A percentile compares a stretch with the other conserved stretches of the same genome.
These are phyloP conservation scores for Pichia sp. DNA, from an alignment of 1,139 yeast species.

Conservation along the genomic window DNA sequence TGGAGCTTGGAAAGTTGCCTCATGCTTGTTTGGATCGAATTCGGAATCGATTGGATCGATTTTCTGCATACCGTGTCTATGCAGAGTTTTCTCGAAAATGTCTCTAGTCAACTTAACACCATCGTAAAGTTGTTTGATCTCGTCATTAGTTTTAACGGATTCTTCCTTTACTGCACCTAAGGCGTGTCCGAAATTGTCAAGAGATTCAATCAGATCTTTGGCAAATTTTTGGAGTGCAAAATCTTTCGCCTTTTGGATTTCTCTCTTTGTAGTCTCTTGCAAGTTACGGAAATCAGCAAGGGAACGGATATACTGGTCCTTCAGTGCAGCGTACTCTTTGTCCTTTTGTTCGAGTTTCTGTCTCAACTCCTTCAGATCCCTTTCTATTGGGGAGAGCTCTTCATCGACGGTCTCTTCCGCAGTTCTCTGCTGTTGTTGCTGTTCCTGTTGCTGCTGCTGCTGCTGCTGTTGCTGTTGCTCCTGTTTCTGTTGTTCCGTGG, in stretches of 20 bases:
- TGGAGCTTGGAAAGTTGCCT: constrained; percentile 85
- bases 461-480: constrained; percentile 6
- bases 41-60: constrained; percentile 77
- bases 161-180: constrained; percentile 70
- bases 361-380: constrained; percentile 38
- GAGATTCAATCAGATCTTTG: constrained; percentile 79
- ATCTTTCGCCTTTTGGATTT: constrained; percentile 79
- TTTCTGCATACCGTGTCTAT: constrained; percentile 72
- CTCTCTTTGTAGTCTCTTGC: constrained; percentile 85
- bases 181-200: constrained; percentile 89
- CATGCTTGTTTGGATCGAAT: constrained; percentile 89
- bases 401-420: constrained; percentile 14
- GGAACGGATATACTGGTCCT: constrained; percentile 76
- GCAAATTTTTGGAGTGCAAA: constrained; percentile 92
- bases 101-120: constrained; percentile 90
- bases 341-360: constrained; percentile 58
- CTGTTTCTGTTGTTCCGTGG: constrained; percentile 10
- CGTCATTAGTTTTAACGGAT: constrained; percentile 47
- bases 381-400: constrained; percentile 20
- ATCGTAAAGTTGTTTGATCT: constrained; percentile 69
- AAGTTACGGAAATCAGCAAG: constrained; percentile 90
- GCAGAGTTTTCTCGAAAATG: constrained; percentile 78
- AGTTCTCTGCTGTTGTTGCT: constrained; percentile 5
- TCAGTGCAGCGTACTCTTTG: constrained; percentile 74
- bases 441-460: constrained; percentile 9